Base-by-base conservation (phyloP, 495 filamentous ascomycete genomes). In the Oleoguttula mirabilis region DNA sequence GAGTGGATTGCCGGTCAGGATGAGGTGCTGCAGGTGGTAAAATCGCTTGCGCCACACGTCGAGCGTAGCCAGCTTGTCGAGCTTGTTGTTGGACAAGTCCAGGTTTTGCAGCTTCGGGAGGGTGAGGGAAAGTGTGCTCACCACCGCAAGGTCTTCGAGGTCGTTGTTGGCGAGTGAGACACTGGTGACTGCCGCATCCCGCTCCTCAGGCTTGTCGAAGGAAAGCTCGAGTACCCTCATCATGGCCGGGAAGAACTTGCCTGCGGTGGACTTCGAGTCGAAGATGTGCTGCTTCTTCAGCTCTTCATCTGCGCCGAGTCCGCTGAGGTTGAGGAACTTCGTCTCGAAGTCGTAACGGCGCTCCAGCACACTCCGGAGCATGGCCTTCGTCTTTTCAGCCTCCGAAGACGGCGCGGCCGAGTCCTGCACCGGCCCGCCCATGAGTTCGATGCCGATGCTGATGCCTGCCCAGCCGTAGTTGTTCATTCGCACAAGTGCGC, bases 161-260 rank as follows among this genome's bases (percentile, higher is more conserved):
- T 73, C 69, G 50, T 95, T 95, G 52, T 77, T 69, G 20, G 77
- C 77, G 4, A 96, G 70, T 14, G 77, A 79, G 48, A 94, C 75
- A 42, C 82, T 84, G 38, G 76, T 63, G 19, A 96, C 72, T 3
- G 77, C 77, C 21, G 85, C 76, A 20, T 73, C 70, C 56, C 84
- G 84, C 22, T 76, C 69, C 14, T 79, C 62, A 3, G 70, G 36
- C 21, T 63, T 75, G 46, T 72, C 72, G 63, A 90, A 90, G 21
- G 76, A 67, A 51, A 72, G 62, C 23, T 84, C 78, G 57, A 79
- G 82, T 24, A 94, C 70, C 41, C 74, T 76, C 79, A 95, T 86
- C 22, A 95, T 66, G 2, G 80, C 88, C 27, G 81, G 81, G 63
- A 95, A 94, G 45, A 94, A 79, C 56, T 94, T 96, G 35, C 79